Base-by-base conservation (phyloP, 176 grass and related monocot genomes). In the Hordeum marinum region DNA sequence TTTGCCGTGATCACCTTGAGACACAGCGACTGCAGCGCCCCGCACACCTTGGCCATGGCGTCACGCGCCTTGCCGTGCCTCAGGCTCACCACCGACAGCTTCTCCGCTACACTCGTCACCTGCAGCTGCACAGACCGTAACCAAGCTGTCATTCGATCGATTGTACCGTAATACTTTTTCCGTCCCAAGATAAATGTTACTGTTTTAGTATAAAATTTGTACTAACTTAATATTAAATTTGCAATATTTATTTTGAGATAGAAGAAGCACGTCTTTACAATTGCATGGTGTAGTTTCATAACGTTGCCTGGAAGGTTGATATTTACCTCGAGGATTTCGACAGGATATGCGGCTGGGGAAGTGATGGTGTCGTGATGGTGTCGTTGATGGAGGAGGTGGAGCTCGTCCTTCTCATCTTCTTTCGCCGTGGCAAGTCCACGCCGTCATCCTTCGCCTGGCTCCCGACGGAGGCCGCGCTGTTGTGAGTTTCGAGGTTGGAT, bases 1-100 rank as follows among this genome's bases (percentile, higher is more conserved):
- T n/a, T 95, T 23, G 88, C 90, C 1, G 93, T 82, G 83, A 92
- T 78, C 15, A 92, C 43, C 32, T 86, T 86, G 72, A 94, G 84
- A 42, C 50, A 29, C 1, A 96, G 86, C 9, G 74, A 91, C 84
- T 90, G 89, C 2, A 96, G 80, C 11, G 82, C 58, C 12, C 79
- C 32, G 52, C 89, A 96, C 52, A 91, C 45, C 55, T 52, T 87
- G 10, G 57, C 27, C 55, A 93, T 87, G 61, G 91, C 67, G 55
- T 65, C 74, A 17, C 59, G 62, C 72, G 60, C 87, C 68, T 81
- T 88, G 42, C 37, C 32, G 75, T 71, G 83, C 27, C 89, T 77
- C 57, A 96, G 43, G 73, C 79, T 93, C 52, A 93, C 36, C 8
- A 72, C 63, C 9, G 76, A 24, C 46, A 83, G 61, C 46, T 54